Percentiles rank a stretch among this genome's conserved stretches.
phyloP scores from a whole-genome alignment of 2,329 filamentous ascomycete species.

The Pseudohalonectria lignicola region DNA sequence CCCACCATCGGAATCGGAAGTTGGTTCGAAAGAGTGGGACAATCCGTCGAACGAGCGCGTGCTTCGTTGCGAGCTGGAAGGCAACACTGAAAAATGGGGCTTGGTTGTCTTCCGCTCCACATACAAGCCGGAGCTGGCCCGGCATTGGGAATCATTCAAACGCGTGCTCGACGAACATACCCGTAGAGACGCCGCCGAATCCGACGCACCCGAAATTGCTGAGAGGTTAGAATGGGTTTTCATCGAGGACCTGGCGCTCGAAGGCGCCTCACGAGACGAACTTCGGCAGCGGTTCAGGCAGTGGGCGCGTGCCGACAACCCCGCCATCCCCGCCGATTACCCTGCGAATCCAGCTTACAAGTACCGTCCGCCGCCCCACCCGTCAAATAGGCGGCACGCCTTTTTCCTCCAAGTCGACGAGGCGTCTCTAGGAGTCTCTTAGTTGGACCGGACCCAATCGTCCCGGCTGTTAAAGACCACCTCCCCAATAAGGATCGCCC shows the following conservation, averaged over 20 bases:
- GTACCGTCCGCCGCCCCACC: no score
- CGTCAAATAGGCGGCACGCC: background rate
- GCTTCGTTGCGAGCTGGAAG: background rate
- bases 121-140: background rate
- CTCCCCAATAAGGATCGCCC: background rate
- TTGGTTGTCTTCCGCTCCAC: background rate
- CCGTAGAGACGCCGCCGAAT: background rate
- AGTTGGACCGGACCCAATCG: background rate
- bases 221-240: background rate
- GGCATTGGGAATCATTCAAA: background rate
- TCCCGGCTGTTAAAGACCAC: background rate
- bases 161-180: background rate
- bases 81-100: background rate
- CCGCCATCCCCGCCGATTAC: background rate
- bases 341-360: no score
- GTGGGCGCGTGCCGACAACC: background rate
- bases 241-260: background rate
- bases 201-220: background rate
- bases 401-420: background rate
- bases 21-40: background rate
- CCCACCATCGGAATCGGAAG: no score
- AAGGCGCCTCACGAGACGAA: background rate
- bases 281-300: background rate
- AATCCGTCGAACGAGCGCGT: background rate
- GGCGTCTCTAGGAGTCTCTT: background rate